Base-by-base conservation (phyloP, 2,329 filamentous ascomycete genomes). In the Cladorrhinum sp. region DNA sequence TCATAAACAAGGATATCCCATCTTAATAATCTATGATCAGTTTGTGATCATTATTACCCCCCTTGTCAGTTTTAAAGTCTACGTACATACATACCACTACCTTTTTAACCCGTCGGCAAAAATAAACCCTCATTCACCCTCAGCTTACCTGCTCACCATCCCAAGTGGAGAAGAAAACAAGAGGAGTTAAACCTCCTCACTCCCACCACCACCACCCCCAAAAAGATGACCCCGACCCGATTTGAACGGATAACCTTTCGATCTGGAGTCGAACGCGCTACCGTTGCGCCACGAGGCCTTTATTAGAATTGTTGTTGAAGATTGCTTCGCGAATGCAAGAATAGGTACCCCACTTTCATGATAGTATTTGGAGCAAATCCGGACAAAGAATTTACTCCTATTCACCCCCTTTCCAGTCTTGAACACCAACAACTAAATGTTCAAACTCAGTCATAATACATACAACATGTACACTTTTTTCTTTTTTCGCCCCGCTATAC, bases 251-350 rank as follows among this genome's bases (percentile, higher is more conserved):
- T 56, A 56, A 56, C 53, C 53, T 56, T 56, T 56, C 53, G 53
- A 56, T 56, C 56, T 58, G 56, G 56, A 58, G 56, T 58, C 56
- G 56, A 58, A 58, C 56, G 56, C 56, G 56, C 56, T 58, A 58
- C 56, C 56, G 56, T 58, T 58, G 56, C 56, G 56, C 56, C 56
- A 58, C 48, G 56, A 52, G 48, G 48, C 56, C 56, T 52, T 9
- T 32, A 32, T 41, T 45, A 7, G 41, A 18, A 7, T 45, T 45
- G 41, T 45, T 45, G 41, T 45, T 45, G 41, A 45, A 45, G 2
- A 45, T 32, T 45, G 41, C 8, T 32, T 6, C 12, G 27, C 27
- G 27, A 32, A 32, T 6, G 6, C 12, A 6, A 12, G 12, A 6
- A 6, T 32, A 12, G 12, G 27, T 32, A 32, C 12, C 27, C 27